phyloP scores from a whole-genome alignment of 768 basidiomycete genomes.

The Naganishia randhawae region DNA sequence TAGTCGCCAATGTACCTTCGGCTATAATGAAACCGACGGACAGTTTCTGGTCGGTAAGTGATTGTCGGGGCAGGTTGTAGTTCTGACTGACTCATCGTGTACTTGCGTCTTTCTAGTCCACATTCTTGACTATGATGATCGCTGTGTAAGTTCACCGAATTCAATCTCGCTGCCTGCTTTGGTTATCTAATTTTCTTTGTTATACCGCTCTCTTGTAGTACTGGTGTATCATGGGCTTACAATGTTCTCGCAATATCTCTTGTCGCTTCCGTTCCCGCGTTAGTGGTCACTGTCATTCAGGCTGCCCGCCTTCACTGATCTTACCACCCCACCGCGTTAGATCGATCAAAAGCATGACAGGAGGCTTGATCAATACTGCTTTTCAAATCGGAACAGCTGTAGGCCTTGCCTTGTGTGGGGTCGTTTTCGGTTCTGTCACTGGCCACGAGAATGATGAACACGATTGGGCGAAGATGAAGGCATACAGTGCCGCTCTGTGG shows the following conservation, averaged over 20 bases:
- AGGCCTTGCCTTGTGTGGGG: constrained; percentile 8
- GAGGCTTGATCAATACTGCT: constrained; percentile 19
- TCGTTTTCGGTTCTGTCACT: constrained; percentile 7
- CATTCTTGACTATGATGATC: constrained; percentile 20
- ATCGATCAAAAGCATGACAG: neutral
- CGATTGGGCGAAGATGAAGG: constrained; percentile 12
- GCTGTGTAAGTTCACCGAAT: constrained; percentile 1
- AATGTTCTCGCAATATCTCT: constrained; percentile 13
- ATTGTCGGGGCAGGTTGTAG: no score
- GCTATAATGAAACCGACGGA: constrained; percentile 22
- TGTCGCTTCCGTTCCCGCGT: constrained; percentile 15
- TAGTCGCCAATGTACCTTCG: constrained; percentile 26
- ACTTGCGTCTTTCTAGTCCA: neutral
- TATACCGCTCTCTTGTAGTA: neutral
- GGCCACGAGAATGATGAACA: neutral
- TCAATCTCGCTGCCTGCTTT: neutral
- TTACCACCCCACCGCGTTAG: constrained; percentile 7
- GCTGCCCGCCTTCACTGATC: neutral
- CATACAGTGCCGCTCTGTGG: constrained; percentile 18
- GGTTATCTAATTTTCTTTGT: neutral
- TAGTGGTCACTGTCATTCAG: neutral
- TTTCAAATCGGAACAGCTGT: constrained; percentile 20
- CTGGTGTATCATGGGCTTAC: constrained; percentile 14
- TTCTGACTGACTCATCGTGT: neutral
- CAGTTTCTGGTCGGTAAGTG: constrained; percentile 29